Evolutionary conservation across 768 basidiomycete genomes (phyloP).

Genomic region (Trametes cubensis): DNA sequence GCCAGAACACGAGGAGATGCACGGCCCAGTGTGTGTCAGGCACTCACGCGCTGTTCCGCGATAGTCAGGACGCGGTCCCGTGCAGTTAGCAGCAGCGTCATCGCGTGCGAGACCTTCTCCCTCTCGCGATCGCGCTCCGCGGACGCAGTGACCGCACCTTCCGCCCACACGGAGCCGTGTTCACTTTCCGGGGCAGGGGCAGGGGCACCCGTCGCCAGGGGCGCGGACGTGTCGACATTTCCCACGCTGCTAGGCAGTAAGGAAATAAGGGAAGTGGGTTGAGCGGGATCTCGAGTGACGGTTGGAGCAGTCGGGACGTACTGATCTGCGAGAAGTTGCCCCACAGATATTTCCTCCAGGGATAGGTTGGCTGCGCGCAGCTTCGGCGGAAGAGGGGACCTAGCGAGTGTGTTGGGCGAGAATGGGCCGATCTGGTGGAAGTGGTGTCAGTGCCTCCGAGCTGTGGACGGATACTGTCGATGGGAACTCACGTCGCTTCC

Average conservation of each 20-base stretch:
- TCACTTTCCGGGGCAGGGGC: conserved; percentile 1
- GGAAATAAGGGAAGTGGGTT: not conserved
- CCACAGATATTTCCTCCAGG: conserved; percentile 56
- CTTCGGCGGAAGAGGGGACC: conserved; percentile 75
- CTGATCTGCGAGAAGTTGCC: conserved; percentile 23
- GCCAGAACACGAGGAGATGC: not conserved
- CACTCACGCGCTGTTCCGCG: conserved; percentile 70
- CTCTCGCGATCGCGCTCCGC: conserved; percentile 58
- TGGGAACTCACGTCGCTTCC: conserved; percentile 69
- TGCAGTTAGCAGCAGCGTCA: conserved; percentile 69
- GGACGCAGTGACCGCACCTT: conserved; percentile 4
- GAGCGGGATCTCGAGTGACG: no score
- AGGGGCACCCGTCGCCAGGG: conserved; percentile 15
- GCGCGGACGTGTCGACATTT: not conserved
- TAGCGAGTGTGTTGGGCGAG: conserved; percentile 72
- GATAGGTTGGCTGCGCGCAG: conserved; percentile 71
- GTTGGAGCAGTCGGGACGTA: conserved; percentile 12
- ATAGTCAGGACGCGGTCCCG: conserved; percentile 74
- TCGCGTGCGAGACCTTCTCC: conserved; percentile 53
- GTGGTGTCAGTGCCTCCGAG: not conserved
- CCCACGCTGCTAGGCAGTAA: not conserved
- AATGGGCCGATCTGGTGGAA: conserved; percentile 71
- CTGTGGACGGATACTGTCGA: conserved; percentile 16
- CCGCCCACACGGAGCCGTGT: conserved; percentile 8
- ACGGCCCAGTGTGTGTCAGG: not conserved